These are phyloP conservation scores for Populus tomentosa DNA, from an alignment of 441 rosid species.

Conservation along the genomic window DNA sequence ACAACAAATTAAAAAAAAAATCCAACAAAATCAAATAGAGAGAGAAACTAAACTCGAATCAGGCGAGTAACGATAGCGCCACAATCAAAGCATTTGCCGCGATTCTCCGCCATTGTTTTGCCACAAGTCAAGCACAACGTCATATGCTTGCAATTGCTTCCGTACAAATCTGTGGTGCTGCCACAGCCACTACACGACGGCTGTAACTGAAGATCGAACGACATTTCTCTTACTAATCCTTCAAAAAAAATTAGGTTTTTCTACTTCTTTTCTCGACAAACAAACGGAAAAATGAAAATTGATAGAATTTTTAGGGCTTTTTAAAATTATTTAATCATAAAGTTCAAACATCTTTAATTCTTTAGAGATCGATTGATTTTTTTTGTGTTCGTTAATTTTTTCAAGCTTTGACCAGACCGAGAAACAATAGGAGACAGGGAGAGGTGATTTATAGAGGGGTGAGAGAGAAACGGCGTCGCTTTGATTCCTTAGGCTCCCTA, in stretches of 20 bases:
- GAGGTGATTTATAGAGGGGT: background rate
- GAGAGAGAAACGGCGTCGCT: background rate
- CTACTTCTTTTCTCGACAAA: background rate
- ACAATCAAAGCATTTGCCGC: constrained; percentile 67
- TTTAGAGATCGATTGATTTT: background rate
- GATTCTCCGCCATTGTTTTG: constrained; percentile 69
- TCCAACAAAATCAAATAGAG: background rate
- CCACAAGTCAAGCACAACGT: constrained; percentile 69
- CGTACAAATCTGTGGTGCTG: constrained; percentile 57
- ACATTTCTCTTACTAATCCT: constrained; percentile 30
- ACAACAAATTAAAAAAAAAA: background rate
- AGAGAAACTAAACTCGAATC: constrained; percentile 55
- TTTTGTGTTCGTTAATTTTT: background rate
- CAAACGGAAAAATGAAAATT: background rate
- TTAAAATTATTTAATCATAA: background rate
- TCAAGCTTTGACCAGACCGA: no score
- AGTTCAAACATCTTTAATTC: background rate
- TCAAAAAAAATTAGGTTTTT: background rate
- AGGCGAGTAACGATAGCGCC: constrained; percentile 63
- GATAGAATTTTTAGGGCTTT: background rate
- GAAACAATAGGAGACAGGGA: background rate
- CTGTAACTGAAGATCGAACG: constrained; percentile 57
- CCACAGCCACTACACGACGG: constrained; percentile 65
- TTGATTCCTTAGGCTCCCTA: no score
- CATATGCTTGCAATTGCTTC: constrained; percentile 79